Base-by-base conservation (phyloP, 1,284 basidiomycete species). In the Cystobasidium sp. region DNA sequence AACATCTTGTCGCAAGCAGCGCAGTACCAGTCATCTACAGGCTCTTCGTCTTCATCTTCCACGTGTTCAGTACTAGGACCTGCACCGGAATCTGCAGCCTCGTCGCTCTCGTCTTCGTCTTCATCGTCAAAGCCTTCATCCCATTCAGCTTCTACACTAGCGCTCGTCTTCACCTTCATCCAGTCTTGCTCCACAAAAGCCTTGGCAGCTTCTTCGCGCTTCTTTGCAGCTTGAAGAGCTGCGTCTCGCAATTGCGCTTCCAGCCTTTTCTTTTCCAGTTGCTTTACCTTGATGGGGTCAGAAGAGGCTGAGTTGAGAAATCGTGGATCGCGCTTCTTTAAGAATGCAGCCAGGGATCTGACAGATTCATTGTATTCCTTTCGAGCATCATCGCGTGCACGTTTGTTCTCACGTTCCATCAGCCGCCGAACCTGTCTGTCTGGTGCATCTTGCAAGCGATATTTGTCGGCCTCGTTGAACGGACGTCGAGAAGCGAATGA, bases 381-480 rank as follows among this genome's bases (percentile, higher is more conserved):
- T 49, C 91, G 86, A 6, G 91, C 91, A 53, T 92, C 91, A 51
- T 97, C 93, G 16, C 95, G 87, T 8, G 89, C 88, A 79, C 94
- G 94, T 83, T 93, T 94, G 83, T 99, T 99, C 79, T 98, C 97
- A 80, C 91, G 92, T 82, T 99, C 97, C 91, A 99, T 95, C 49
- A 94, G 89, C 88, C 6, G 84, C 81, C 24, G 84, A 82, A 73
- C 85, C 85, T 74, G 85, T 83, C 7, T 78, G 78, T 71, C 79
- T 83, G 65, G 63, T 37, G 83, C 95, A 75, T 95, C 90, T 18
- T 87, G 84, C 1, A 89, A 76, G 80, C 94, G 91, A 88, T 93
- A 97, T 78, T 88, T 86, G 76, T 95, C 93, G 70, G 86, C 86
- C 94, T 96, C 98, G 0, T 87, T 85, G 80, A 99, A 99, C 68